Conservation (phyloP, 441 rosid species). For the Populus hybrid region DNA sequence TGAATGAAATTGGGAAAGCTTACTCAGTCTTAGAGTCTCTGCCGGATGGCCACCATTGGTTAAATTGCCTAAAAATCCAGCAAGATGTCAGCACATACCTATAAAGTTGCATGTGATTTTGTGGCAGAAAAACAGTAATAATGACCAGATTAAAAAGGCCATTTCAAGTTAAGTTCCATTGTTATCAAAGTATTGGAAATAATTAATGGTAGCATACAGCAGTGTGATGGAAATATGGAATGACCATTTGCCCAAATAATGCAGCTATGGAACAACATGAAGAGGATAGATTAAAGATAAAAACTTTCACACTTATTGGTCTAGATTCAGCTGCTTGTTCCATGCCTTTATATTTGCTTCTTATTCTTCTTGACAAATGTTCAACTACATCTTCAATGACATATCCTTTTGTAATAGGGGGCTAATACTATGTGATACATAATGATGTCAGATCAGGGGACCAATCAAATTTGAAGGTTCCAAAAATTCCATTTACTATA, state of each 20-base stretch:
- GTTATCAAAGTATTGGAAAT: not conserved
- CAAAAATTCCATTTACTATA: conserved; percentile 1
- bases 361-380: not conserved
- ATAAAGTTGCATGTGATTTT: not conserved
- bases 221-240: not conserved
- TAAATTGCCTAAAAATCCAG: conserved; percentile 29
- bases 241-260: not conserved
- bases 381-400: not conserved
- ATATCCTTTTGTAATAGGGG: not conserved
- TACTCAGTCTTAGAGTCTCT: conserved; percentile 26
- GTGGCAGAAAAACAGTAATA: not conserved
- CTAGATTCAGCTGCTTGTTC: not conserved
- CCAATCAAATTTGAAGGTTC: not conserved
- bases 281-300: not conserved
- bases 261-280: not conserved
- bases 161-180: not conserved
- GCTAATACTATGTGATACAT: not conserved
- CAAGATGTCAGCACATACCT: conserved; percentile 14
- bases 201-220: not conserved
- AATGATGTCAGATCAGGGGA: not conserved
- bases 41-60: conserved; percentile 27
- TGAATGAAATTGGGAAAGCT: conserved; percentile 42
- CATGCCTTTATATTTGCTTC: not conserved
- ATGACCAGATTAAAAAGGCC: not conserved
- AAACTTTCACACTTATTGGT: not conserved